Evolutionary conservation across 2,329 filamentous ascomycete genomes (phyloP), one percentile per base, ranked within the genome.

Genomic region (Pleomassaria siparia): DNA sequence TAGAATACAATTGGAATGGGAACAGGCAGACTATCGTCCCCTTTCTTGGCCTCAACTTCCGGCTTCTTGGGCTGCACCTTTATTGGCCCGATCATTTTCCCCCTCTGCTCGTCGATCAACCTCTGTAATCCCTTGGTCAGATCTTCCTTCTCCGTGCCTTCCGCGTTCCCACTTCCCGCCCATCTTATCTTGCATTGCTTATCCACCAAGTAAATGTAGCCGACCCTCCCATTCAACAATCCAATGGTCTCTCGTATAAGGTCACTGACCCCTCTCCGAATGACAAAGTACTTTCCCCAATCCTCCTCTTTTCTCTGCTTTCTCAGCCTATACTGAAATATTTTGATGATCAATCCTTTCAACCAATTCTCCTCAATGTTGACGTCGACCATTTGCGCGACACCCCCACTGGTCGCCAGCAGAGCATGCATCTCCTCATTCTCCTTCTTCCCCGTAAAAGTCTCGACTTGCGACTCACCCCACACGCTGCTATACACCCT

Each of bases 121-220:
- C 81, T 80, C 60, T 74, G 77, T 33, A 89, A 64, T 2, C 85
- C 84, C 67, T 76, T 87, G 32, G 82, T 81, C 64, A 95, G 66
- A 33, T 83, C 81, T 44, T 85, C 80, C 55, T 77, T 79, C 75
- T 95, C 89, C 15, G 81, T 80, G 0, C 79, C 79, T 52, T 84
- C 78, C 37, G 85, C 83, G 39, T 78, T 68, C 11, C 86, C 89
- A 63, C 91, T 95, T 3, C 89, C 94, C 0, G 92, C 94, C 94
- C 94, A 99, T 47, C 94, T 82, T 59, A 99, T 95, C 72, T 85
- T 88, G 70, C 91, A 96, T 54, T 91, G 79, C 53, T 85, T 79
- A 69, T 99, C 94, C 49, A 99, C 78, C 40, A 99, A 78, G 72
- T 96, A 99, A 4, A 91, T 87, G 73, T 96, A 97, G 29, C 91